Base-by-base conservation (phyloP, 257 asterid species). In the Apocynum venetum region DNA sequence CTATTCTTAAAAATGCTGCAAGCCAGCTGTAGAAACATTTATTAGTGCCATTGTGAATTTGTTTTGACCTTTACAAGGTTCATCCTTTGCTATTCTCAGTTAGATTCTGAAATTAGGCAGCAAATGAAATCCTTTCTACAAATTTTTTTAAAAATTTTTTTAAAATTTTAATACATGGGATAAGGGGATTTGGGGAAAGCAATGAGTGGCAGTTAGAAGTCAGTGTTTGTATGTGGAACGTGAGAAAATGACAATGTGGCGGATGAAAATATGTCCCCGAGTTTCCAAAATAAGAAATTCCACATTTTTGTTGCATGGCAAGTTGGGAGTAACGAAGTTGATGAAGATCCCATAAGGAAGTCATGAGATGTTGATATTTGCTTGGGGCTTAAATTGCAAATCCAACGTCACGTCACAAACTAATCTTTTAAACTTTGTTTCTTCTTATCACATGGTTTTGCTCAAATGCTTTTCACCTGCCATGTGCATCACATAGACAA, bases 231-330 rank as follows among this genome's bases (percentile, higher is more conserved):
- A 9, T 35, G 14, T 64, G 12, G 40, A 31, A 31, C 6, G 3
- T 1, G 20, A 31, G 36, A 66, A 25, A 66, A 36, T 1, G 25
- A 25, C 36, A 70, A n/a, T 44, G 49, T 0, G 31, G 49, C 14
- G 2, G 55, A 9, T 70, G 17, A 70, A 44, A 12, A 43, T 67
- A 71, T 47, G 3, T 67, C 51, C 4, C 4, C 31, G 17, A 41
- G 51, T 12, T 71, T 25, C 60, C 44, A 12, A 4, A 47, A 47
- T 2, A 48, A 8, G 75, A 48, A 71, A 71, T 48, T 25, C 25
- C 75, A 70, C 74, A 71, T 71, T 71, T 71, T 71, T 48, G 60
- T 71, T 48, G 20, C 60, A 48, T 4, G 7, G 2, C 46, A 19
- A 15, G 3, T 43, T 19, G 17, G 14, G 6, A 68, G 19, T 8